These are phyloP conservation scores for Tulasnella sp. DNA, from an alignment of 768 basidiomycete species.

Conservation along the genomic window DNA sequence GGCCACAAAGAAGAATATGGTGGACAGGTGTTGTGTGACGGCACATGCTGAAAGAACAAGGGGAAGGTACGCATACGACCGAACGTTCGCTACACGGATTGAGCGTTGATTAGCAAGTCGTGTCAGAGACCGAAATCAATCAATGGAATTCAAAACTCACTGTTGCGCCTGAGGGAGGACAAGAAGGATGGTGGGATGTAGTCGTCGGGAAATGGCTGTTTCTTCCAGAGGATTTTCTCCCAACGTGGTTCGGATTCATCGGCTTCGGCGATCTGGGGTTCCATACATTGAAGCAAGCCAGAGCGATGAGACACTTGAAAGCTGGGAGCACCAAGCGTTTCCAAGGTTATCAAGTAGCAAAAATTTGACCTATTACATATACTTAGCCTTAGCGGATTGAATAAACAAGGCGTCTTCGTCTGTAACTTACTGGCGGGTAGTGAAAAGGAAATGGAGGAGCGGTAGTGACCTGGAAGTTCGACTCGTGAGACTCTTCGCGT, in stretches of 20 bases:
- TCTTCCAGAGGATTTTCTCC: conserved; percentile 74
- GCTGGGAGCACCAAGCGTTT: no score
- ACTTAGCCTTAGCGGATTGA: not conserved
- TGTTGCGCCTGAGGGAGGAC: conserved; percentile 64
- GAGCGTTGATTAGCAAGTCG: not conserved
- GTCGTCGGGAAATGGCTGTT: conserved; percentile 70
- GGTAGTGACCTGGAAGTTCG: not conserved
- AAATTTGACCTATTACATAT: no score
- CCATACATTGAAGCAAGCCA: no score
- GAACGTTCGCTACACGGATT: conserved; percentile 56
- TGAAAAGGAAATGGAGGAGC: not conserved
- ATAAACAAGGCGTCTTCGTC: not conserved
- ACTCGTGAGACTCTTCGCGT: no score
- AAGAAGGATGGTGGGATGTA: conserved; percentile 74
- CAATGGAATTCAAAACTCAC: conserved; percentile 36
- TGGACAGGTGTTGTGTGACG: conserved; percentile 75
- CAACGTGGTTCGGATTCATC: conserved; percentile 29
- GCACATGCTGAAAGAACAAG: conserved; percentile 60
- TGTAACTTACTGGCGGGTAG: not conserved
- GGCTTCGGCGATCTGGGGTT: no score
- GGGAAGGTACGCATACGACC: conserved; percentile 64
- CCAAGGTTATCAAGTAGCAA: no score
- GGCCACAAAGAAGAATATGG: conserved; percentile 70
- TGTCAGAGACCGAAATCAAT: no score
- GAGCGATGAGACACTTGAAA: no score